Evolutionary conservation across 2,329 filamentous ascomycete genomes (phyloP).

Genomic region (Cryphonectria carpinicola): DNA sequence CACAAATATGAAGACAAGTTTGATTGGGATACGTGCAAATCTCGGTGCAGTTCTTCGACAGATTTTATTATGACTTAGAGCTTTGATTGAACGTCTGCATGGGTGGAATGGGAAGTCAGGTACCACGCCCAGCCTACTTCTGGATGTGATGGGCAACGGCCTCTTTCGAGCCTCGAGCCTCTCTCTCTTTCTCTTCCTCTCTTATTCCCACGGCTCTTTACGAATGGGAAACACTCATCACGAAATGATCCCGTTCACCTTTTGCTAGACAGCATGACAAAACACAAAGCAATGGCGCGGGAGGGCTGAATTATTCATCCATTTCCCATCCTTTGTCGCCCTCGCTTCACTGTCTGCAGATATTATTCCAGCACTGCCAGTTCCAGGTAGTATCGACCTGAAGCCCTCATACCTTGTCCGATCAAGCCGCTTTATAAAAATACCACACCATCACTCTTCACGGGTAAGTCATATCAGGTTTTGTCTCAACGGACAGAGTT

Average conservation of each 20-base stretch:
- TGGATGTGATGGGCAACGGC: not conserved
- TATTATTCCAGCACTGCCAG: not conserved
- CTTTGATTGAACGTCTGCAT: not conserved
- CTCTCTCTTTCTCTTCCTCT: not conserved
- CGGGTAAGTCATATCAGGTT: not conserved
- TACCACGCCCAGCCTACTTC: not conserved
- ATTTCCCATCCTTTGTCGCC: no score
- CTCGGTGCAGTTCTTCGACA: no score
- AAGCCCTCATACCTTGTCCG: no score
- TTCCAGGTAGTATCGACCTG: not conserved
- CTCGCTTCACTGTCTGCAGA: not conserved
- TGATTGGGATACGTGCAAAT: not conserved
- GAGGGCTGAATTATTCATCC: no score
- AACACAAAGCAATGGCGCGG: not conserved
- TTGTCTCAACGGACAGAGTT: not conserved
- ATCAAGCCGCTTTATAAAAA: no score
- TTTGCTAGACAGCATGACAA: not conserved
- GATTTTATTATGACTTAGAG: not conserved
- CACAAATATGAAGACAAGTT: constrained; percentile 8
- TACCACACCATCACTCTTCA: not conserved
- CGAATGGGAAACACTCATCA: not conserved
- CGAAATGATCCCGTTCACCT: not conserved
- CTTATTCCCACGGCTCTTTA: not conserved
- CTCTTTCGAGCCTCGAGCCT: not conserved
- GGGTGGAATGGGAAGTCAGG: no score